A percentile compares a stretch with the other conserved stretches of the same genome.
These are phyloP conservation scores for Trichosporon coremiiforme DNA, from an alignment of 1,284 basidiomycete genomes.

Conservation along the genomic window DNA sequence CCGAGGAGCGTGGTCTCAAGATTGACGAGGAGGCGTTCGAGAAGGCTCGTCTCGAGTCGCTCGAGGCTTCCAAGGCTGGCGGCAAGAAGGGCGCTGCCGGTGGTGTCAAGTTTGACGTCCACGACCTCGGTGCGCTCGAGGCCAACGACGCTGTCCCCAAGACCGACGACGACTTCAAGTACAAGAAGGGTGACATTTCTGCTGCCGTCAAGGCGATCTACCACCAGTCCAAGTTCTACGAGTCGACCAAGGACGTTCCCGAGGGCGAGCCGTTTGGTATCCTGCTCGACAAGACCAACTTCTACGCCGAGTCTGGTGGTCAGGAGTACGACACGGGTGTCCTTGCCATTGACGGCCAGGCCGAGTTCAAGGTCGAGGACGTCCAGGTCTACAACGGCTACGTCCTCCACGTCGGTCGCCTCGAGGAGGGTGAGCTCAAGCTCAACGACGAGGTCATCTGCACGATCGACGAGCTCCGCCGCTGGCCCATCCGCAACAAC, in stretches of 20 bases:
- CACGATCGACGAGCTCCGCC: slow-evolving; percentile 82
- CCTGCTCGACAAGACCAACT: slow-evolving; percentile 90
- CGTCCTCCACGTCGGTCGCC: slow-evolving; percentile 82
- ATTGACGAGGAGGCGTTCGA: slow-evolving; percentile 91
- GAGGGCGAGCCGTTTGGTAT: slow-evolving; percentile 73
- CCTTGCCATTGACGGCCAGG: slow-evolving; percentile 86
- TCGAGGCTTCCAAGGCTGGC: slow-evolving; percentile 83
- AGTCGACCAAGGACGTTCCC: slow-evolving; percentile 68
- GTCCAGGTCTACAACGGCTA: slow-evolving; percentile 86
- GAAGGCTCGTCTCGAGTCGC: slow-evolving; percentile 80
- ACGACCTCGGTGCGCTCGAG: slow-evolving; percentile 87
- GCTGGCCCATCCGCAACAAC: slow-evolving; percentile 95
- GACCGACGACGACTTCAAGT: slow-evolving; percentile 91
- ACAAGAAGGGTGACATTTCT: slow-evolving; percentile 76
- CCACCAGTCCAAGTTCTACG: slow-evolving; percentile 74
- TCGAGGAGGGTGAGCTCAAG: slow-evolving; percentile 73
- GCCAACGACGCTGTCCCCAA: slow-evolving; percentile 79
- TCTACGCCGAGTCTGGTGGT: slow-evolving; percentile 96
- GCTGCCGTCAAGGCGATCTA: slow-evolving; percentile 85
- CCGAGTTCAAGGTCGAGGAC: slow-evolving; percentile 91
- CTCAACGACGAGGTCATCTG: slow-evolving; percentile 71
- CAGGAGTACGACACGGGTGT: slow-evolving; percentile 97
- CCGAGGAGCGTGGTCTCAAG: slow-evolving; percentile 82
- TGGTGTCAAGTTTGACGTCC: slow-evolving; percentile 88
- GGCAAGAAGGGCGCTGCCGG: slow-evolving; percentile 69